phyloP scores from a whole-genome alignment of 2,329 filamentous ascomycete genomes.

The Verticillium isaacii region DNA sequence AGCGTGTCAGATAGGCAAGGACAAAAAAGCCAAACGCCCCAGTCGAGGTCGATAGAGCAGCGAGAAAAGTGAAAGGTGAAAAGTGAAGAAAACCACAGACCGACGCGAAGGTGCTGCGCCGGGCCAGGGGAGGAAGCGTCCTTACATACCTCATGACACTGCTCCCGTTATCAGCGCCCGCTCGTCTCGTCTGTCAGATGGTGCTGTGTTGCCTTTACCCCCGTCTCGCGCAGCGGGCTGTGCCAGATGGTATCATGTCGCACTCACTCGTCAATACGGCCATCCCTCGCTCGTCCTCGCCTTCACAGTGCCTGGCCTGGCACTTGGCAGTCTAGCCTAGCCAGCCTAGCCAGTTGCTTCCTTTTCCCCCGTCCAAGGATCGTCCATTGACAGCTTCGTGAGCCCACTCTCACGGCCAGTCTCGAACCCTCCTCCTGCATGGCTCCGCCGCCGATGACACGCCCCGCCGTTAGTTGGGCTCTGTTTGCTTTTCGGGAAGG shows the following conservation, averaged over 20 bases:
- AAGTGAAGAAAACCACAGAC: neutral
- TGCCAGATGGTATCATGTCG: neutral
- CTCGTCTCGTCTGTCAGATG: neutral
- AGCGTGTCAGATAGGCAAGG: too few species aligned
- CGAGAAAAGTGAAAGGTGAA: neutral
- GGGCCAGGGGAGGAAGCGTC: neutral
- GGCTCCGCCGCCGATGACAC: neutral
- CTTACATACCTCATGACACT: neutral
- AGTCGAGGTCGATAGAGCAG: neutral
- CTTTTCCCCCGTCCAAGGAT: neutral
- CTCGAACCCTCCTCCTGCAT: neutral
- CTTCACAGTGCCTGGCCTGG: neutral
- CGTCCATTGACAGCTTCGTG: neutral
- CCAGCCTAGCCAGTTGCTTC: neutral
- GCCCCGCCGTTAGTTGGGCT: neutral
- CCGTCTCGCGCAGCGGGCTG: neutral
- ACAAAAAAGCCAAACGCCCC: neutral
- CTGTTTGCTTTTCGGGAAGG: neutral
- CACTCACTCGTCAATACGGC: neutral
- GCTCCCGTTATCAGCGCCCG: neutral
- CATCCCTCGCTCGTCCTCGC: neutral
- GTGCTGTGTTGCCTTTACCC: neutral
- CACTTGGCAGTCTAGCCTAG: neutral
- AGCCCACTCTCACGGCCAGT: neutral
- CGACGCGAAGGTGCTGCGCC: neutral